Evolutionary conservation across 768 basidiomycete genomes (phyloP), one percentile per base, ranked within the genome.

Genomic region (Rhizopogon rudus): DNA sequence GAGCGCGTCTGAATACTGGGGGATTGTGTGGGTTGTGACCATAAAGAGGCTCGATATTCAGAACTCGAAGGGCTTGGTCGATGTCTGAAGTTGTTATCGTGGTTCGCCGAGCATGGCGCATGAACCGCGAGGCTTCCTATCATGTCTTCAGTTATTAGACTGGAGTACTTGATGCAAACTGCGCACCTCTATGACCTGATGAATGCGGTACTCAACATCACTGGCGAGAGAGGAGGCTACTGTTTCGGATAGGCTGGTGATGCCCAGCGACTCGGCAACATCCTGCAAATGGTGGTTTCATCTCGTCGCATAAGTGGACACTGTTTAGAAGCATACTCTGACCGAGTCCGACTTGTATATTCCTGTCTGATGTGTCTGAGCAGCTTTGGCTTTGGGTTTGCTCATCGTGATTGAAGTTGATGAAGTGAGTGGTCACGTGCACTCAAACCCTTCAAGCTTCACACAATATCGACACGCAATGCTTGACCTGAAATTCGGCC

Each of bases 11-110:
- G 57, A 70, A 70, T 1, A 65, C 68, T 22, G 68, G 68, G n/a
- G 68, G 68, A 0, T 63, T 69, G 31, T 70, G 65, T 0, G 68
- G 65, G 5, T 61, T 63, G 43, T 70, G 68, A 33, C 89, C 97
- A 66, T 90, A 98, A 22, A 98, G 75, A 10, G 97, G 97, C 70
- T 98, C 97, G 60, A 98, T 93, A 73, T 98, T 98, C 54, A 96
- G 80, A 1, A 91, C 92, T 57, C 92, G 91, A 45, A 99, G 77
- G 1, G 97, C 97, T 59, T 91, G 86, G 71, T 98, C 95, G 55
- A 98, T 85, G 73, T 99, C 97, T 22, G 85, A 78, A 6, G 93
- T 90, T 8, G 86, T 89, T 69, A 99, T 78, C 0, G 89, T 89
- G n/a, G 89, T 93, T 53, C 97, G 79, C 55, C 91, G 84, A 6